Evolutionary conservation across 176 grass and related monocot genomes (phyloP).

Genomic region (Aechmea fasciata): DNA sequence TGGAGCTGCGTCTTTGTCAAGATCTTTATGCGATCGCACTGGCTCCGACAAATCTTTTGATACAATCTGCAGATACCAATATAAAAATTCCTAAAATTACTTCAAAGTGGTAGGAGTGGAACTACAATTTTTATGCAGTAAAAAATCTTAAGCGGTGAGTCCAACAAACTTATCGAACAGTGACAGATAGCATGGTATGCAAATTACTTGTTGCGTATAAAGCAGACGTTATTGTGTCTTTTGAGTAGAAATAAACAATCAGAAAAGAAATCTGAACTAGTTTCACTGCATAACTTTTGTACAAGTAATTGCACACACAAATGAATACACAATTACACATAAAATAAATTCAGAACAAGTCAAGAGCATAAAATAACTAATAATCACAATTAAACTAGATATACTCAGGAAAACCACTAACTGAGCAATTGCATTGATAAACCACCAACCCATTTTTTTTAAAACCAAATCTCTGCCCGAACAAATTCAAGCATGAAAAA

Average conservation of each 20-base stretch:
- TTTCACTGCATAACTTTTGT: no score
- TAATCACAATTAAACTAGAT: not conserved
- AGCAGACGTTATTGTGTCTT: no score
- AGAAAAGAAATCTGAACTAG: no score
- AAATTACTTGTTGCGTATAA: no score
- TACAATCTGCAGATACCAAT: conserved; percentile 60
- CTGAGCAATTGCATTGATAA: not conserved
- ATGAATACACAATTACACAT: no score
- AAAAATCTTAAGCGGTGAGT: no score
- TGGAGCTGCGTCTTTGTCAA: conserved; percentile 86
- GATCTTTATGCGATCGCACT: conserved; percentile 93
- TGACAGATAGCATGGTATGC: not conserved
- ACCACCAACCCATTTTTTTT: not conserved
- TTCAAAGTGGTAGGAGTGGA: not conserved
- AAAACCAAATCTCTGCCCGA: conserved; percentile 9
- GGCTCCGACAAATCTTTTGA: conserved; percentile 93
- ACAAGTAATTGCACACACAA: no score
- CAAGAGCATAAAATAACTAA: not conserved
- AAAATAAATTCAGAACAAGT: no score
- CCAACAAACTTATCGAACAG: not conserved
- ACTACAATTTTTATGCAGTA: no score
- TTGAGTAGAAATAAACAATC: no score
- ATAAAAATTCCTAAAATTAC: not conserved
- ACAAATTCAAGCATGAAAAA: conserved; percentile 6
- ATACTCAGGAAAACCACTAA: not conserved